A percentile compares a stretch with the other conserved stretches of the same genome.
These are phyloP conservation scores for Globisporangium cylindrosporum DNA, from an alignment of 352 stramenopile species.

Conservation along the genomic window DNA sequence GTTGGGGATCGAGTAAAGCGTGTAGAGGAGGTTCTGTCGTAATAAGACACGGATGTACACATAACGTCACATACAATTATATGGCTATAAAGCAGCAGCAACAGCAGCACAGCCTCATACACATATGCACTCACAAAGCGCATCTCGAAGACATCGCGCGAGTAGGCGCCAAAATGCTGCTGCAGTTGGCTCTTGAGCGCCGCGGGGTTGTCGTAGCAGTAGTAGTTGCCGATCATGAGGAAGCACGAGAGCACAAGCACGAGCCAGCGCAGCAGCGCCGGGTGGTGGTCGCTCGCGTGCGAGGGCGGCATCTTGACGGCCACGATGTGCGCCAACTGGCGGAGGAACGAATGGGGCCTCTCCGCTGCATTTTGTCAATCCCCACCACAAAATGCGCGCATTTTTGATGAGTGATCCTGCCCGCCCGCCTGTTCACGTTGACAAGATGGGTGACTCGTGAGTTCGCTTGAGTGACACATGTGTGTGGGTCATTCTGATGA, in stretches of 20 bases:
- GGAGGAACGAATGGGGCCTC: neutral
- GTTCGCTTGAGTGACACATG: neutral
- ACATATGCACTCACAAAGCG: constrained; percentile 45
- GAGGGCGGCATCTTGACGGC: neutral
- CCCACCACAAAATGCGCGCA: neutral
- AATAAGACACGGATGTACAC: too few relatives aligned
- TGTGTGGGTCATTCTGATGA: neutral
- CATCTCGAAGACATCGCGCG: constrained; percentile 77
- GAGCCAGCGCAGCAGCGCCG: constrained; percentile 62
- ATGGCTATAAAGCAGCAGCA: neutral
- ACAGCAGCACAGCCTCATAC: neutral
- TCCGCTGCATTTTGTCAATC: neutral
- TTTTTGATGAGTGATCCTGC: constrained; percentile 3
- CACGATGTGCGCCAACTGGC: neutral
- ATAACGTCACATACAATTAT: too few relatives aligned
- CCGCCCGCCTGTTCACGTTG: neutral
- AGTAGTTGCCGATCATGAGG: constrained; percentile 90
- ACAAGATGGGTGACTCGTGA: neutral
- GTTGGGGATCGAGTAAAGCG: constrained; percentile 92
- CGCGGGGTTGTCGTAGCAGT: constrained; percentile 89
- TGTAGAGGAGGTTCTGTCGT: constrained; percentile 91
- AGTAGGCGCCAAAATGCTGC: constrained; percentile 73
- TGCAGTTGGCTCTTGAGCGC: constrained; percentile 87
- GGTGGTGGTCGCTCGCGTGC: constrained; percentile 14
- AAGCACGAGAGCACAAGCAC: constrained; percentile 84